phyloP scores from a whole-genome alignment of 1,284 basidiomycete genomes.

The Erythrobasidium hasegawianum region DNA sequence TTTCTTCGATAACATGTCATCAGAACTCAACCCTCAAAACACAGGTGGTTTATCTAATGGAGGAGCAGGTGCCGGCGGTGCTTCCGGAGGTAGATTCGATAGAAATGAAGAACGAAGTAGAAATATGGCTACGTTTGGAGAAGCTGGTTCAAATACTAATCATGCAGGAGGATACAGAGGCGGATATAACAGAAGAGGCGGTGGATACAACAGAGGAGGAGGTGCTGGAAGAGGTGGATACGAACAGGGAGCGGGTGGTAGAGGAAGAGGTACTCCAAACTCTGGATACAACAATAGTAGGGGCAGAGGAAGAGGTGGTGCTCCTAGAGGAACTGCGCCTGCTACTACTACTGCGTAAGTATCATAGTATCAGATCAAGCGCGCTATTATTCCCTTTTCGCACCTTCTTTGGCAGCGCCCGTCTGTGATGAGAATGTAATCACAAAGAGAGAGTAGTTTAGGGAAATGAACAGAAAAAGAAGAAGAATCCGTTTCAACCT shows the following conservation, averaged over 20 bases:
- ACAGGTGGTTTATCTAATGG: conserved; percentile 12
- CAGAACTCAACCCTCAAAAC: conserved; percentile 39
- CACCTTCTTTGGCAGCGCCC: too few species aligned
- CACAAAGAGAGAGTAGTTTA: too few species aligned
- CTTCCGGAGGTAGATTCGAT: conserved; percentile 38
- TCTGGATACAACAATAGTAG: too few species aligned
- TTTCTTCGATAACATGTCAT: conserved; percentile 47
- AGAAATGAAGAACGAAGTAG: conserved; percentile 41
- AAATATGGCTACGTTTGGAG: conserved; percentile 46
- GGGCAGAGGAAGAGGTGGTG: conserved; percentile 1
- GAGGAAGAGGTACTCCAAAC: conserved; percentile 1
- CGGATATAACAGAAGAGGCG: conserved; percentile 13
- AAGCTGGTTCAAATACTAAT: conserved; percentile 22
- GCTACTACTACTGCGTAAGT: too few species aligned
- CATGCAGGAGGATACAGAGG: conserved; percentile 25
- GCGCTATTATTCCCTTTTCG: too few species aligned
- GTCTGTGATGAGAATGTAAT: too few species aligned
- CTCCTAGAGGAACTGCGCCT: background rate
- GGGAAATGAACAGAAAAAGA: too few species aligned
- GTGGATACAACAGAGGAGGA: conserved; percentile 10
- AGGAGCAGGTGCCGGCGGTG: conserved; percentile 17
- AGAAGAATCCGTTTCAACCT: too few species aligned
- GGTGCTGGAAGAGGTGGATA: background rate
- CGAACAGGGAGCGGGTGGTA: background rate
- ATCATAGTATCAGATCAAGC: too few species aligned